These are phyloP conservation scores for Cyclotella kingstonii DNA, from an alignment of 108 stramenopile genomes.

Conservation along the genomic window DNA sequence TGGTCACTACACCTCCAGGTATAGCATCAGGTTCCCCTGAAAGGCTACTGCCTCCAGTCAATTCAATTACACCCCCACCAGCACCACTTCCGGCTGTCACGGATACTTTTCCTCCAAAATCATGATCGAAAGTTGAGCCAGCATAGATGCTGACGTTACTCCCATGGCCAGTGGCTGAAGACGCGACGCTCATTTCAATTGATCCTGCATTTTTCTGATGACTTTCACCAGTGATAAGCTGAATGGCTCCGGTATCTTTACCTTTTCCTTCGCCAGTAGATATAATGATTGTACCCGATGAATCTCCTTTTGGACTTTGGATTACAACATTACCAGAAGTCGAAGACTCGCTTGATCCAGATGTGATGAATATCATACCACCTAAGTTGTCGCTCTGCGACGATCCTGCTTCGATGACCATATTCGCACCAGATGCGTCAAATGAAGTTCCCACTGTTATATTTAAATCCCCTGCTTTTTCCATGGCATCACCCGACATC, in stretches of 20 bases:
- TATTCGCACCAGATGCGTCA: conserved; percentile 3
- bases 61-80: neutral
- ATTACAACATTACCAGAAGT: conserved; percentile 9
- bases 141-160: neutral
- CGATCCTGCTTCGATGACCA: conserved; percentile 12
- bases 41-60: neutral
- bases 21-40: neutral
- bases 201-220: neutral
- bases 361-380: conserved; percentile 8
- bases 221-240: neutral
- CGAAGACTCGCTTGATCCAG: conserved; percentile 20
- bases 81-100: conserved; percentile 4
- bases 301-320: conserved; percentile 10
- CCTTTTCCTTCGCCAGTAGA: conserved; percentile 6
- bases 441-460: conserved; percentile 11
- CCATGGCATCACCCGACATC: conserved; percentile 15
- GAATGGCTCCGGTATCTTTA: conserved; percentile 12
- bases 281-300: conserved; percentile 6
- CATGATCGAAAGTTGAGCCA: conserved; percentile 2
- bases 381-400: neutral
- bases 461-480: conserved; percentile 9
- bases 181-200: neutral
- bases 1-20: neutral
- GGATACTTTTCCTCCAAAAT: neutral
- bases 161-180: conserved; percentile 5